Conservation (phyloP, 495 filamentous ascomycete genomes). For the Penicillium soppii region DNA sequence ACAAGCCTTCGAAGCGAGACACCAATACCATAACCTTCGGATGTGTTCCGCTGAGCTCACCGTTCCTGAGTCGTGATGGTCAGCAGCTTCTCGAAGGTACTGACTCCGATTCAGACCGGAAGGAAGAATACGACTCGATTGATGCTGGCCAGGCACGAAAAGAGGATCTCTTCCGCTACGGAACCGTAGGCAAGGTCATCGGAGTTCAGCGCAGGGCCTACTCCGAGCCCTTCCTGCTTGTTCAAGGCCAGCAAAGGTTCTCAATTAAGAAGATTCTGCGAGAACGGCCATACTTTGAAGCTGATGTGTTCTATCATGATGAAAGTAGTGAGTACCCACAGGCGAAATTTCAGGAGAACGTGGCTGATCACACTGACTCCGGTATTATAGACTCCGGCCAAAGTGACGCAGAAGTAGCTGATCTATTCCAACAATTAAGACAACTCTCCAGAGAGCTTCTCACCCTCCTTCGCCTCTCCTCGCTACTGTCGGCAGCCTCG, state of each 20-base stretch:
- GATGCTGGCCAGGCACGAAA: slow-evolving; percentile 62
- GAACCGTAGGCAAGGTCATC: slow-evolving; percentile 76
- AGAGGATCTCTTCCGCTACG: slow-evolving; percentile 73
- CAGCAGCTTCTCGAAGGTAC: slow-evolving; percentile 64
- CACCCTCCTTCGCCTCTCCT: slow-evolving; percentile 72
- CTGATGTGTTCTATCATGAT: slow-evolving; percentile 62
- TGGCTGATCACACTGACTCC: slow-evolving; percentile 10
- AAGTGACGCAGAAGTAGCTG: slow-evolving; percentile 57
- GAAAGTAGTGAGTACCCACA: slow-evolving; percentile 48
- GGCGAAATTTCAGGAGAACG: neutral
- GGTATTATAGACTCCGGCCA: slow-evolving; percentile 36
- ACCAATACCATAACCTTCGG: slow-evolving; percentile 68
- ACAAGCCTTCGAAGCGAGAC: slow-evolving; percentile 62
- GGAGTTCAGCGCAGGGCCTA: slow-evolving; percentile 77
- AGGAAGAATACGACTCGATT: slow-evolving; percentile 40
- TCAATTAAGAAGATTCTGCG: slow-evolving; percentile 70
- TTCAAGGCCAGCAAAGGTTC: slow-evolving; percentile 81
- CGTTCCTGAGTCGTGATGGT: slow-evolving; percentile 65
- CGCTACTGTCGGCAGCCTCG: slow-evolving; percentile 63
- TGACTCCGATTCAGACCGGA: slow-evolving; percentile 34
- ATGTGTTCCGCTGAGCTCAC: slow-evolving; percentile 77
- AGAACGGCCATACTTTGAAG: slow-evolving; percentile 85
- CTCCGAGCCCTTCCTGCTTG: slow-evolving; percentile 76
- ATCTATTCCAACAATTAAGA: slow-evolving; percentile 77
- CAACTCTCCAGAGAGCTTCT: slow-evolving; percentile 80